These are phyloP conservation scores for Pseudonectria foliicola DNA, from an alignment of 2,329 filamentous ascomycete species.

Conservation along the genomic window DNA sequence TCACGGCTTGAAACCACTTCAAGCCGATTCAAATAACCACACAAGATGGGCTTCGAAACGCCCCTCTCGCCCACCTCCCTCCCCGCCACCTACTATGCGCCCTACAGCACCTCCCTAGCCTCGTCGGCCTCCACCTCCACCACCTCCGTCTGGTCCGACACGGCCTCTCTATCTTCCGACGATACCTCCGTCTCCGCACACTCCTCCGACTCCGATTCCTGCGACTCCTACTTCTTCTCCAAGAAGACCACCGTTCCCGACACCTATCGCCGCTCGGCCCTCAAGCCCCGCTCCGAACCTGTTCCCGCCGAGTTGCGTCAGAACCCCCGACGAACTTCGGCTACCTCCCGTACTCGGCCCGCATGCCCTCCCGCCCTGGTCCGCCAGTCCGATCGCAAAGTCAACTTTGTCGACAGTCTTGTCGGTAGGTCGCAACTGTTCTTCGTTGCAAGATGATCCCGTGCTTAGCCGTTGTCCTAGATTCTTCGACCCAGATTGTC, in stretches of 20 bases:
- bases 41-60: conserved; percentile 54
- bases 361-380: conserved; percentile 68
- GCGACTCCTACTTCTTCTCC: conserved; percentile 36
- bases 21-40: conserved; percentile 21
- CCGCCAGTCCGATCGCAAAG: conserved; percentile 85
- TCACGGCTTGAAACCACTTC: conserved; percentile 25
- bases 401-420: conserved; percentile 92
- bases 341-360: conserved; percentile 46
- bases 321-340: conserved; percentile 52
- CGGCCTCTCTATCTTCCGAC: conserved; percentile 62
- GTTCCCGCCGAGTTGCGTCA: conserved; percentile 57
- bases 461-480: conserved; percentile 45
- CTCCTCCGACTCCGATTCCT: conserved; percentile 48
- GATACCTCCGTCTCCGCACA: conserved; percentile 58
- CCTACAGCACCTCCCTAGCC: conserved; percentile 65
- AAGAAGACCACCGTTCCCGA: conserved; percentile 18
- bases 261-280: conserved; percentile 16
- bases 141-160: conserved; percentile 71
- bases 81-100: conserved; percentile 40
- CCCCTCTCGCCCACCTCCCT: conserved; percentile 45
- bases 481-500: conserved; percentile 95
- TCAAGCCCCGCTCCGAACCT: conserved; percentile 31
- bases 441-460: conserved; percentile 8
- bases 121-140: conserved; percentile 71
- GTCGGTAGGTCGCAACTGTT: conserved; percentile 69